Evolutionary conservation across 2,329 filamentous ascomycete species (phyloP).

Genomic region (Penicillium sp.): DNA sequence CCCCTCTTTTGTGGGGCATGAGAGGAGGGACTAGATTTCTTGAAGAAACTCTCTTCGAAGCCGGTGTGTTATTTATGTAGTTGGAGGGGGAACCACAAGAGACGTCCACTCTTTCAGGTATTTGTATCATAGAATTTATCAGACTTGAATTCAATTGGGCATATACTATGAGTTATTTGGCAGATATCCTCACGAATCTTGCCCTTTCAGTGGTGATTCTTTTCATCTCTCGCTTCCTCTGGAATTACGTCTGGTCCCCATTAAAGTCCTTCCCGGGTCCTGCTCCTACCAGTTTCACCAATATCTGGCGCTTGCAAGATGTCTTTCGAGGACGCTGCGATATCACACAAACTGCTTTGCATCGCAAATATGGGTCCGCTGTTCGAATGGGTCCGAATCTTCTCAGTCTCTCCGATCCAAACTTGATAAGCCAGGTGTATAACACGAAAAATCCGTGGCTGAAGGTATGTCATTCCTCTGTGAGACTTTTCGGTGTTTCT

Average conservation of each 20-base stretch:
- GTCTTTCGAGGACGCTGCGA: conserved; percentile 70
- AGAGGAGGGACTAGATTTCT: neutral
- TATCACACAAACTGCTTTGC: conserved; percentile 69
- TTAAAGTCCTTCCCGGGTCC: conserved; percentile 68
- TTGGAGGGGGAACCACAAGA: neutral
- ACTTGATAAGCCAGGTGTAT: conserved; percentile 76
- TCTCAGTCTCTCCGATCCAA: conserved; percentile 75
- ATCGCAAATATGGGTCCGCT: conserved; percentile 73
- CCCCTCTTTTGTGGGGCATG: conserved; percentile 4
- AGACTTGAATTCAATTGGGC: neutral
- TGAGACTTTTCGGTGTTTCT: neutral
- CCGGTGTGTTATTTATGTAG: neutral
- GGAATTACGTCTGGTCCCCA: conserved; percentile 27
- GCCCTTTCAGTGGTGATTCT: conserved; percentile 19
- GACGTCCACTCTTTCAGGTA: neutral
- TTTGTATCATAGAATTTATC: neutral
- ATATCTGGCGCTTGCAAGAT: conserved; percentile 77
- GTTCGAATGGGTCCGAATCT: conserved; percentile 77
- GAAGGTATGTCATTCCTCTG: conserved; percentile 28
- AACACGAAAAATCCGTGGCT: conserved; percentile 69
- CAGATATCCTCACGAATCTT: conserved; percentile 16
- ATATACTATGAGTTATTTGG: conserved; percentile 12
- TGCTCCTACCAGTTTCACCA: conserved; percentile 68
- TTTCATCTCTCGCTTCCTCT: conserved; percentile 23
- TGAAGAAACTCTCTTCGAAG: conserved; percentile 1